Base-by-base conservation (phyloP, 192 early-diverging fungal species). In the Phycomyces nitens region DNA sequence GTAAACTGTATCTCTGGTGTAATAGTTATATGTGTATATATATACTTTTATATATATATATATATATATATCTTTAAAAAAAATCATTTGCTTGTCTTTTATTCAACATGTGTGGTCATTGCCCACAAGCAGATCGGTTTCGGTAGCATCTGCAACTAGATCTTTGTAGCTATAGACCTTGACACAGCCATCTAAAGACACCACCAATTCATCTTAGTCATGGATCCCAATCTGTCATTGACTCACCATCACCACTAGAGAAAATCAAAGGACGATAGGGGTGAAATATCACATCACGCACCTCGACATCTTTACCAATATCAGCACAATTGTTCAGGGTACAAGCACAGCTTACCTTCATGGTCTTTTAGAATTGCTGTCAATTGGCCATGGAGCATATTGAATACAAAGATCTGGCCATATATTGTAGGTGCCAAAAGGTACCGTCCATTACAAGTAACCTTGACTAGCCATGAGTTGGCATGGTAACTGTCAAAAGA, bases 381-480 rank as follows among this genome's bases (percentile, higher is more conserved):
- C 7, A 94, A 82, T 53, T 89, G 70, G 0, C 94, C 94, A 0
- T 87, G 89, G 26, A 78, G 74, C 44, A 96, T 63, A 68, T 89
- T 85, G 69, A 91, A 98, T 26, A 91, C 77, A 77, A 94, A 93
- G 20, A 96, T 85, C 58, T 92, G 86, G 2, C 95, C 95, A 53
- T 88, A 88, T 50, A 90, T 88, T 3, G 94, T 95, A 0, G 94
- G 94, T 21, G 94, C 95, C 40, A 87, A 66, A 14, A 98, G 60
- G 63, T 95, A 94, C 39, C 94, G 78, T 9, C 94, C 92, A 69
- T 95, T 98, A 22, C 87, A 86, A 0, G 92, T 72, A 34, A 98
- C 81, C 39, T 94, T 93, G 38, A 92, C 91, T 15, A 95, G 79
- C 95, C 95, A 98, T 24, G 95, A 96, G 68, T 98, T 98, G 16